A percentile compares a stretch with the other conserved stretches of the same genome.
These are phyloP conservation scores for Sapria himalayana DNA, from an alignment of 345 rosid genomes.

Conservation along the genomic window DNA sequence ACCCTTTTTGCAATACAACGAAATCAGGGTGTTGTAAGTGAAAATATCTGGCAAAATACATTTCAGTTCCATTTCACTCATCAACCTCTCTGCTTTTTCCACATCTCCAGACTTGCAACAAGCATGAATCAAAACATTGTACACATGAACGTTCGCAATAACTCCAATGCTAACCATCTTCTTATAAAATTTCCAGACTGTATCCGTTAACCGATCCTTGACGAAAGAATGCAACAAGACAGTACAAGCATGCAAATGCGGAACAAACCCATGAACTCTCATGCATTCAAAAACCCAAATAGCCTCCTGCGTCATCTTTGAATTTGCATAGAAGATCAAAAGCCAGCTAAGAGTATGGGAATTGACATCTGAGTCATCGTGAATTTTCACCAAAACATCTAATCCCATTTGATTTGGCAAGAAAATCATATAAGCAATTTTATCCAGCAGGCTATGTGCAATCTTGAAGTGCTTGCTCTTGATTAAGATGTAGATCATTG, in stretches of 20 bases:
- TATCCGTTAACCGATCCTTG: constrained; percentile 48
- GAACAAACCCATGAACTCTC: constrained; percentile 25
- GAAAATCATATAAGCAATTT: constrained; percentile 45
- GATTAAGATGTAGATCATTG: constrained; percentile 50
- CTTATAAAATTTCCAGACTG: constrained; percentile 64
- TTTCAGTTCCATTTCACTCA: constrained; percentile 62
- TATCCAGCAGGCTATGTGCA: constrained; percentile 69
- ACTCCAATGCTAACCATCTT: constrained; percentile 58
- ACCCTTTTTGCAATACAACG: constrained; percentile 57
- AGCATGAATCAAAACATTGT: constrained; percentile 75
- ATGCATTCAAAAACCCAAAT: constrained; percentile 60
- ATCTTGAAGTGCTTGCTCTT: constrained; percentile 42
- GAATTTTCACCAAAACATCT: constrained; percentile 27
- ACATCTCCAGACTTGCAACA: constrained; percentile 59
- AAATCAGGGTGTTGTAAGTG: constrained; percentile 61
- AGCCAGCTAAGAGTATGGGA: constrained; percentile 83
- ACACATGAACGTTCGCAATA: constrained; percentile 48
- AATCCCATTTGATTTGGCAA: constrained; percentile 52
- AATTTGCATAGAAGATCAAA: constrained; percentile 37
- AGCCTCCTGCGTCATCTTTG: constrained; percentile 43
- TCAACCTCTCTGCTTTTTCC: constrained; percentile 44
- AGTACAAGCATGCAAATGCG: constrained; percentile 85
- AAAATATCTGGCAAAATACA: constrained; percentile 41
- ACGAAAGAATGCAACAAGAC: constrained; percentile 48
- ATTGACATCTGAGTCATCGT: constrained; percentile 40